Evolutionary conservation across 2,329 filamentous ascomycete species (phyloP).

Genomic region (Corynespora cassiicola): DNA sequence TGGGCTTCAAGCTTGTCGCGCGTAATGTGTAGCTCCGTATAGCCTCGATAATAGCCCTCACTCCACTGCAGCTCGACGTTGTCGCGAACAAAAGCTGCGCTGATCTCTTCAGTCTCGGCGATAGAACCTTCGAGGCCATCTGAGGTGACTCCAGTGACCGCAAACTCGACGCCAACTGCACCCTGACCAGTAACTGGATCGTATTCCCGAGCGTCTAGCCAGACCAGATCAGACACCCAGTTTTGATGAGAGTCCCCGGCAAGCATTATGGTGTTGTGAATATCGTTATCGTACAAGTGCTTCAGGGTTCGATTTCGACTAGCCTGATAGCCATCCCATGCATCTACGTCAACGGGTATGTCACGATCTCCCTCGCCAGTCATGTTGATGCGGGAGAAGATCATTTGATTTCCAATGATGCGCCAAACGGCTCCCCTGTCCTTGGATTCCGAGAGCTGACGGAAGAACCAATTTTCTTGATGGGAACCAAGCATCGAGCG

Average conservation of each 20-base stretch:
- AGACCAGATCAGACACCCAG: conserved; percentile 52
- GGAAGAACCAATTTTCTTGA: conserved; percentile 72
- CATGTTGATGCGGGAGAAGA: conserved; percentile 6
- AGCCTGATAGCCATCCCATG: conserved; percentile 66
- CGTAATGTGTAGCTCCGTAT: conserved; percentile 10
- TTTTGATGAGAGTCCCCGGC: conserved; percentile 70
- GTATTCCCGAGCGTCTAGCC: conserved; percentile 39
- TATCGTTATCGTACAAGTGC: conserved; percentile 68
- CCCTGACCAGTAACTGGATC: conserved; percentile 35
- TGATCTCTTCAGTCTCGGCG: conserved; percentile 49
- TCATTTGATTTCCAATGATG: conserved; percentile 70
- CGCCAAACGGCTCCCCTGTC: conserved; percentile 71
- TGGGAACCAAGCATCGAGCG: conserved; percentile 72
- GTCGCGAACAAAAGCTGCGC: conserved; percentile 24
- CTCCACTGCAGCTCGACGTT: conserved; percentile 70
- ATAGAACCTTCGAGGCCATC: conserved; percentile 62
- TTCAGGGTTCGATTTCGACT: conserved; percentile 73
- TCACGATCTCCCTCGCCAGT: conserved; percentile 8
- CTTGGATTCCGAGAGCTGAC: conserved; percentile 61
- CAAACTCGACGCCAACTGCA: conserved; percentile 51
- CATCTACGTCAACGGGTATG: conserved; percentile 55
- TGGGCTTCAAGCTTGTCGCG: conserved; percentile 54
- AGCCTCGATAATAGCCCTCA: conserved; percentile 15
- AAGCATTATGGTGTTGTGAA: conserved; percentile 72
- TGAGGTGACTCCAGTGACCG: conserved; percentile 68